Conservation (phyloP, 345 rosid species). For the Euclidium syriacum region DNA sequence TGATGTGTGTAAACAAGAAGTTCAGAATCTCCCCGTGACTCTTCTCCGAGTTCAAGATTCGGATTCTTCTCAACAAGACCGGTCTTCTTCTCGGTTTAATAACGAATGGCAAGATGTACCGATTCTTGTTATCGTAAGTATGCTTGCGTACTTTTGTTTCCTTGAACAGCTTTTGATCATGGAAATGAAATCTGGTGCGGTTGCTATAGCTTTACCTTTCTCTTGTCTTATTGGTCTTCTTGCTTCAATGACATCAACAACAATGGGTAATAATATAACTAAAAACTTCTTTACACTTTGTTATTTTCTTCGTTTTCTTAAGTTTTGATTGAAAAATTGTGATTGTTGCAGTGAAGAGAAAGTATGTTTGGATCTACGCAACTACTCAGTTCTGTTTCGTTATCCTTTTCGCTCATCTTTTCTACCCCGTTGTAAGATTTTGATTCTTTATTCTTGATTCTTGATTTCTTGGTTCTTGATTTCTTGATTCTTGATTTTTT, state of each 20-base stretch:
- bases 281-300: neutral
- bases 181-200: slow-evolving; percentile 64
- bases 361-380: slow-evolving; percentile 71
- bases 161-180: slow-evolving; percentile 57
- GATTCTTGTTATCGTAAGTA: slow-evolving; percentile 58
- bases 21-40: slow-evolving; percentile 81
- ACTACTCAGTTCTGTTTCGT: slow-evolving; percentile 59
- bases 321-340: too few relatives aligned
- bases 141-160: slow-evolving; percentile 66
- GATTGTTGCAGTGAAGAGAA: slow-evolving; percentile 51
- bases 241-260: slow-evolving; percentile 64
- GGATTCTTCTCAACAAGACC: too few relatives aligned
- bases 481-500: neutral
- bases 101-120: slow-evolving; percentile 94
- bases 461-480: neutral
- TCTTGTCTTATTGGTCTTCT: slow-evolving; percentile 76
- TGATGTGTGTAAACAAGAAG: slow-evolving; percentile 91
- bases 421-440: slow-evolving; percentile 59
- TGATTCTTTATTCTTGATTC: too few relatives aligned
- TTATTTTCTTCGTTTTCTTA: neutral
- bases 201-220: slow-evolving; percentile 83
- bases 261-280: slow-evolving; percentile 62
- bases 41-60: slow-evolving; percentile 65
- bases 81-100: slow-evolving; percentile 44
- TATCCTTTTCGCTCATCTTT: slow-evolving; percentile 70